These are phyloP conservation scores for Plantago elongata DNA, from an alignment of 257 asterid genomes.

Conservation along the genomic window DNA sequence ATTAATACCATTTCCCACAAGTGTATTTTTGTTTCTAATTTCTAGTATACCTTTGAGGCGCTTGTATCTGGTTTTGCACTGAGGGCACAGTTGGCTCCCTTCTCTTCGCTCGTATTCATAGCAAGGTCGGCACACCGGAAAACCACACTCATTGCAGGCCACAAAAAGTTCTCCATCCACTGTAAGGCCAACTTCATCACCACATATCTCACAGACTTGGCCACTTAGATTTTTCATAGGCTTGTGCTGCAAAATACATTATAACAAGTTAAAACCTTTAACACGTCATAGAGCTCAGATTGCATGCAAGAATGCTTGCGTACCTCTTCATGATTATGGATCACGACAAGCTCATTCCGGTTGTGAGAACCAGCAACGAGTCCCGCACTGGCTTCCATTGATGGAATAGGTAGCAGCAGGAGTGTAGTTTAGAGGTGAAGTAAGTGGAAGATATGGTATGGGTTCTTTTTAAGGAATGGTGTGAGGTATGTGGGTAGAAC, in stretches of 20 bases:
- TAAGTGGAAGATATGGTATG: slow-evolving; percentile 28
- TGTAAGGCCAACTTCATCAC: slow-evolving; percentile 81
- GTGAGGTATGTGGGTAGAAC: slow-evolving; percentile 22
- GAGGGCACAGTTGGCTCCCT: slow-evolving; percentile 87
- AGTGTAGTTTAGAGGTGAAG: slow-evolving; percentile 24
- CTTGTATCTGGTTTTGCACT: slow-evolving; percentile 91
- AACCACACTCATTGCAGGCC: slow-evolving; percentile 94
- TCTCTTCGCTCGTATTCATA: slow-evolving; percentile 96
- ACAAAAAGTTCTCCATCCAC: slow-evolving; percentile 91
- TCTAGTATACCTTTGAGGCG: slow-evolving; percentile 83
- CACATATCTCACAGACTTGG: slow-evolving; percentile 94
- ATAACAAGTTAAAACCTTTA: background rate
- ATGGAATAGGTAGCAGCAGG: slow-evolving; percentile 14
- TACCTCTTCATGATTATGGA: slow-evolving; percentile 98
- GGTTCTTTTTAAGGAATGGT: slow-evolving; percentile 42
- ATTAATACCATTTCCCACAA: background rate
- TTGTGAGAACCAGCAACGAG: slow-evolving; percentile 96
- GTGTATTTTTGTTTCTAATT: too few species aligned
- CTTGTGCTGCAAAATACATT: slow-evolving; percentile 60
- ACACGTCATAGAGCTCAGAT: background rate
- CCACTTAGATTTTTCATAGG: slow-evolving; percentile 84
- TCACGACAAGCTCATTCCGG: slow-evolving; percentile 94
- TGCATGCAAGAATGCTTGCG: slow-evolving; percentile 8
- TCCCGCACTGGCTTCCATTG: slow-evolving; percentile 95
- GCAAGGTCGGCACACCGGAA: slow-evolving; percentile 93